Conservation (phyloP, 805 yeast species). For the Yamadazyma sp. region DNA sequence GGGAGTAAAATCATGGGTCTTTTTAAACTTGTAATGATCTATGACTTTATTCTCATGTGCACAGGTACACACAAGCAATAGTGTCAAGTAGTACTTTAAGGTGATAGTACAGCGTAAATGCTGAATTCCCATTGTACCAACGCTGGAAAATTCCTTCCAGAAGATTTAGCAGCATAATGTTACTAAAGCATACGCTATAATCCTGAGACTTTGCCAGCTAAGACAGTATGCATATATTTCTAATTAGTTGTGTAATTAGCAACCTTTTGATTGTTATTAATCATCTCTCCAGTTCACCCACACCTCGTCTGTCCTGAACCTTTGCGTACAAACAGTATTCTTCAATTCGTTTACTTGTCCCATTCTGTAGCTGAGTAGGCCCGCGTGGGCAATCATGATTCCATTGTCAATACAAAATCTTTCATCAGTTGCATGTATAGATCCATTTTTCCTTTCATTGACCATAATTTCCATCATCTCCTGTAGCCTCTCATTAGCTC, state of each 20-base stretch:
- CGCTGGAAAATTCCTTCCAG: no score
- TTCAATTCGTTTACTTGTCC: conserved; percentile 62
- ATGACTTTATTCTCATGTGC: conserved; percentile 9
- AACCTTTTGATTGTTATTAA: not conserved
- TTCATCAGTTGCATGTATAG: conserved; percentile 94
- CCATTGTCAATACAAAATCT: conserved; percentile 97
- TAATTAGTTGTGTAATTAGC: no score
- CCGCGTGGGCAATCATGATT: conserved; percentile 99
- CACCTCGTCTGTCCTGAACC: conserved; percentile 94
- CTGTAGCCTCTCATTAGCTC: conserved; percentile 87
- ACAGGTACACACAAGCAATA: conserved; percentile 4
- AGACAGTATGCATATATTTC: no score
- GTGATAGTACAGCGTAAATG: no score
- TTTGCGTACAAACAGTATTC: conserved; percentile 86
- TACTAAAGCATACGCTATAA: no score
- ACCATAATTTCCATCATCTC: conserved; percentile 98
- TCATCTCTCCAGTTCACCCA: conserved; percentile 84
- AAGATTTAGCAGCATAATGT: no score
- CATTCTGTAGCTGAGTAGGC: conserved; percentile 78
- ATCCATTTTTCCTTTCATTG: conserved; percentile 73
- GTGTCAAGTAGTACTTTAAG: conserved; percentile 9
- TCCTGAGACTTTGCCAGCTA: no score
- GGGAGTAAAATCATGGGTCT: not conserved
- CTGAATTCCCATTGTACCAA: no score
- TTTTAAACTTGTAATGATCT: conserved; percentile 10